A percentile compares a stretch with the other conserved stretches of the same genome.
phyloP scores from a whole-genome alignment of 345 rosid genomes.

The Lagerstroemia speciosa region DNA sequence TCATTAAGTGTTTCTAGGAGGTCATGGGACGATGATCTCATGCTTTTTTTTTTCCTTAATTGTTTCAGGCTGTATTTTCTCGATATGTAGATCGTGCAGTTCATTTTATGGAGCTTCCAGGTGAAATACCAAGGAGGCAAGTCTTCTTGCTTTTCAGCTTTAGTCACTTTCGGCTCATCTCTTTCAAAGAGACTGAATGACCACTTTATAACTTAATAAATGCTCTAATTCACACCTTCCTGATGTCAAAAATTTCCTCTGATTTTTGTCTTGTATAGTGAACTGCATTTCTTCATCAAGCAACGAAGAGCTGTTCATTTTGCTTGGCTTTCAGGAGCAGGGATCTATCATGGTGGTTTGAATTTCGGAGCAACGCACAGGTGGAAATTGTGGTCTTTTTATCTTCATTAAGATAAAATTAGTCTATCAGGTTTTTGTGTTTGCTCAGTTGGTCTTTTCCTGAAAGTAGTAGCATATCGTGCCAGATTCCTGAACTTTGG shows the following conservation, averaged over 20 bases:
- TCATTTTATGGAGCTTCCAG: constrained; percentile 99
- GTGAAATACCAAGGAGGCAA: constrained; percentile 96
- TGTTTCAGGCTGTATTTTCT: constrained; percentile 69
- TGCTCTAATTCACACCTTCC: not conserved
- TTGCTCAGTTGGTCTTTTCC: not conserved
- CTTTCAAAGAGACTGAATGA: not conserved
- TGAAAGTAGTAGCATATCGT: not conserved
- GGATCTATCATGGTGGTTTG: constrained; percentile 88
- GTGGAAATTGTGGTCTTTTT: constrained; percentile 21
- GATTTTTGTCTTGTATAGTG: constrained; percentile 39
- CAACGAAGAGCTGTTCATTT: constrained; percentile 97
- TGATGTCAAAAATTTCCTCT: not conserved
- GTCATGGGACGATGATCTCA: not conserved
- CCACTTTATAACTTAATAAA: too few species aligned
- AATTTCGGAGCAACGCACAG: constrained; percentile 96
- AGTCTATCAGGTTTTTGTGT: not conserved
- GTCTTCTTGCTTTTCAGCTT: constrained; percentile 9
- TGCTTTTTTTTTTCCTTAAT: constrained; percentile 8
- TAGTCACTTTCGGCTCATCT: too few species aligned
- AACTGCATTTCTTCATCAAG: constrained; percentile 90
- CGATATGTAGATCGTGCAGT: constrained; percentile 88
- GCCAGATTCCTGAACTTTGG: not conserved
- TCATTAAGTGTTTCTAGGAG: not conserved
- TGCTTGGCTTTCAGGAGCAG: constrained; percentile 99
- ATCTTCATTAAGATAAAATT: not conserved